Conservation (phyloP, 805 yeast species). For the Schizosaccharomyces osmophilus region DNA sequence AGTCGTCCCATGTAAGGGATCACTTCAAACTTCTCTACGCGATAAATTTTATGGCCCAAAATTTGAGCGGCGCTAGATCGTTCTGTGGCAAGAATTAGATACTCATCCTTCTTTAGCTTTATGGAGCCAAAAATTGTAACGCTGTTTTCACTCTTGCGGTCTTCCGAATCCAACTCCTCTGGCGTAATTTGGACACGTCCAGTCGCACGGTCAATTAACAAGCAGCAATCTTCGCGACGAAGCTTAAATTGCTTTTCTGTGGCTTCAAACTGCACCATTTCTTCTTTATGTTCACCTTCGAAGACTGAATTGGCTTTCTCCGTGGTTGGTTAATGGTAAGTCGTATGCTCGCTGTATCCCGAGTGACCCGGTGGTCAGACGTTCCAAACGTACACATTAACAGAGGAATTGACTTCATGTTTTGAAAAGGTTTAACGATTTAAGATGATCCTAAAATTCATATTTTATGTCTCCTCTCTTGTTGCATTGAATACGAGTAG, state of each 20-base stretch:
- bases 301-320: no score
- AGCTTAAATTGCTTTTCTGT: neutral
- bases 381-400: no score
- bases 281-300: neutral
- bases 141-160: neutral
- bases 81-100: conserved; percentile 44
- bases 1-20: conserved; percentile 19
- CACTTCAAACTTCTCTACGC: conserved; percentile 27
- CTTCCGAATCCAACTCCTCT: neutral
- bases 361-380: no score
- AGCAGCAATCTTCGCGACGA: neutral
- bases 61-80: conserved; percentile 41
- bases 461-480: no score
- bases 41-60: conserved; percentile 29
- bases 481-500: no score
- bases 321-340: no score
- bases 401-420: no score
- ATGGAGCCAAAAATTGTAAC: conserved; percentile 28
- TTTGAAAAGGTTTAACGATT: no score
- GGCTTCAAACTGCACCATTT: conserved; percentile 1
- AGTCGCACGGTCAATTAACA: neutral
- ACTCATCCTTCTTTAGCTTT: conserved; percentile 38
- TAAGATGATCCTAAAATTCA: no score
- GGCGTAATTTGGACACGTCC: neutral
- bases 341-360: no score